Base-by-base conservation (phyloP, 2,329 filamentous ascomycete species). In the Raffaelea ambrosiae region DNA sequence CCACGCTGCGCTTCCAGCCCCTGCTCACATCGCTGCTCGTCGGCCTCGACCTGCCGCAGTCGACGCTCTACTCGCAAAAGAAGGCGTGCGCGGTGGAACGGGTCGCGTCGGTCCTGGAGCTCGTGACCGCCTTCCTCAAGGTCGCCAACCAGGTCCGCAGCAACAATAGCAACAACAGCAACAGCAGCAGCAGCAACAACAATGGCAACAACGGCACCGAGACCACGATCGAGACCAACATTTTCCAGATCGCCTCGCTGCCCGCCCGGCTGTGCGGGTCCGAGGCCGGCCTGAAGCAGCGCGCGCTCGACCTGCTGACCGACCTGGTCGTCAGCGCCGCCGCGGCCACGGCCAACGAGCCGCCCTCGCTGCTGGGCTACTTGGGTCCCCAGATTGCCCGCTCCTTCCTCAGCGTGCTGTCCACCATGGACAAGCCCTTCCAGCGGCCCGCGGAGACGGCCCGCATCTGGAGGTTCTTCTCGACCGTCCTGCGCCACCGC, bases 311-410 rank as follows among this genome's bases (percentile, higher is more conserved):
- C 22, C 68, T 96, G 2, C 69, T 95, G 8, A 82, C 89, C 51
- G 78, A 82, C 11, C 67, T 95, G 18, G 81, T 95, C 23, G 73
- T 82, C 40, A 83, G 77, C 54, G 83, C 85, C 21, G 79, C 83
- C 21, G 79, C 79, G 51, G 69, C 73, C 16, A 68, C 76, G 10
- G 49, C 50, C 26, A 74, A 73, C n/a, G 89, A 96, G 56, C 88
- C 90, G 1, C 87, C 88, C n/a, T 96, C 91, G 7, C 73, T 98
- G n/a, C 78, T 98, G 20, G 90, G 90, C 29, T 88, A 95, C 60
- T 72, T 98, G 7, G 89, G 89, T 2, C 77, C 88, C 10, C 81
- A 88, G 48, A 83, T 88, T 9, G 87, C 90, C 11, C 88, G 87
- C 57, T 84, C 86, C 36, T 95, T 98, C 60, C 71, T 98, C 21